A percentile compares a stretch with the other conserved stretches of the same genome.
These are phyloP conservation scores for Phytopythium boreale DNA, from an alignment of 352 stramenopile genomes.

Conservation along the genomic window DNA sequence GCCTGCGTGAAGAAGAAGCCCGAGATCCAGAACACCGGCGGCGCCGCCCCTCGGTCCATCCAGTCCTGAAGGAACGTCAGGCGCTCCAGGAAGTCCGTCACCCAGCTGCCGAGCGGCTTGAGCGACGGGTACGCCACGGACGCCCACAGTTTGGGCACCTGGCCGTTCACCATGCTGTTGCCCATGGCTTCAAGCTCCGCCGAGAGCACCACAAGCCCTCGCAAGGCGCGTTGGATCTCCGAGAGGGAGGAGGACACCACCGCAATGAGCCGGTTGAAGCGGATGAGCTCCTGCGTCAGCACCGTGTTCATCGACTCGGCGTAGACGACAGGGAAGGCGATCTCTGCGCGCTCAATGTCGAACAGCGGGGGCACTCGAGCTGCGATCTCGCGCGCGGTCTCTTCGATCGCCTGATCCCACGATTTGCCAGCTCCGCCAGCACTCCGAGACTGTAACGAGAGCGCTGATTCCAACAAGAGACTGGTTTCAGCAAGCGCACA, in stretches of 20 bases:
- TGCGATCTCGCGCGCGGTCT: constrained; percentile 88
- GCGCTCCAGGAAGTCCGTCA: constrained; percentile 87
- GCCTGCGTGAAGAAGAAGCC: constrained; percentile 95
- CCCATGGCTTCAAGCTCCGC: constrained; percentile 91
- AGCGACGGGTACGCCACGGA: constrained; percentile 88
- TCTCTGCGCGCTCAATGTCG: constrained; percentile 88
- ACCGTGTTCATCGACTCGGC: constrained; percentile 90
- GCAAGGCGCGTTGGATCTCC: constrained; percentile 91
- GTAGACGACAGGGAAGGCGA: constrained; percentile 83
- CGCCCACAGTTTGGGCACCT: constrained; percentile 86
- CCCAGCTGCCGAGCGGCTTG: constrained; percentile 91
- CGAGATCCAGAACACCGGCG: constrained; percentile 91
- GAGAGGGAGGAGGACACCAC: constrained; percentile 76
- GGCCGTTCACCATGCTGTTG: constrained; percentile 91
- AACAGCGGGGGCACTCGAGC: constrained; percentile 69
- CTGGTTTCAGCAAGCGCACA: constrained; percentile 86
- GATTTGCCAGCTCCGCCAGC: constrained; percentile 71
- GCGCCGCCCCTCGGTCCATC: constrained; percentile 70
- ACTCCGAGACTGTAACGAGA: constrained; percentile 88
- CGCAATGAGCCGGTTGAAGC: constrained; percentile 87
- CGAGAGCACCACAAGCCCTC: constrained; percentile 92
- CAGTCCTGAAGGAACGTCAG: constrained; percentile 82
- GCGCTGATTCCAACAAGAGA: constrained; percentile 82
- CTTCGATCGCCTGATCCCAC: constrained; percentile 87
- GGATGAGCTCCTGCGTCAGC: constrained; percentile 88